Base-by-base conservation (phyloP, 257 asterid species). In the Petunia axillaris region DNA sequence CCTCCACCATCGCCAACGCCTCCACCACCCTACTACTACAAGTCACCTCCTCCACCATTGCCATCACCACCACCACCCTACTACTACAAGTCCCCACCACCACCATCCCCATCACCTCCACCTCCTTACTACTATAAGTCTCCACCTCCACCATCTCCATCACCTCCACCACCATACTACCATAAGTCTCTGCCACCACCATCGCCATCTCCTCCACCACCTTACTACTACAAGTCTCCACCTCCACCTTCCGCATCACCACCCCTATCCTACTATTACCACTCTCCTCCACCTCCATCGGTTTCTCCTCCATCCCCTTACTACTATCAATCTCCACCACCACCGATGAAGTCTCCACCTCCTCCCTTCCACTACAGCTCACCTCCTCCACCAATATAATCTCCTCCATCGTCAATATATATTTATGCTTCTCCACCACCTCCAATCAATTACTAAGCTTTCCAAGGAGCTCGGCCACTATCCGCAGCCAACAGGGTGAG, bases 381-480 rank as follows among this genome's bases (percentile, higher is more conserved):
- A 1, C 68, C 84, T 14, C 77, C 81, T 4, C 70, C 77, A 2
- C 84, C 81, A 2, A 4, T 64, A 43, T 38, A 64, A n/a, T 40
- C 50, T 46, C 77, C 81, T 52, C 81, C 84, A 39, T 77, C 82
- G 48, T 82, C 71, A 13, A 50, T 60, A n/a, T 82, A 78, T 64
- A 57, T 54, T 43, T 83, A 83, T 39, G 46, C 82, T 25, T 83
- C 85, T 38, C 83, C 85, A 37, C 85, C 85, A 35, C 83, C 85
- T 14, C 82, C 85, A 8, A 60, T 65, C 36, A 60, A 68, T 36
- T 77, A 68, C 80, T 82, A 68, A 46, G 39, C 38, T 35, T 6
- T 50, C 4, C 37, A 40, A 46, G 2, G 16, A 77, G 16, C 57
- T 43, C 44, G 13, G n/a, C 11, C 81, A 2, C n/a, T 41, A 53